Conservation (phyloP, 129 eudicot genomes). For the Cynara cardunculus region DNA sequence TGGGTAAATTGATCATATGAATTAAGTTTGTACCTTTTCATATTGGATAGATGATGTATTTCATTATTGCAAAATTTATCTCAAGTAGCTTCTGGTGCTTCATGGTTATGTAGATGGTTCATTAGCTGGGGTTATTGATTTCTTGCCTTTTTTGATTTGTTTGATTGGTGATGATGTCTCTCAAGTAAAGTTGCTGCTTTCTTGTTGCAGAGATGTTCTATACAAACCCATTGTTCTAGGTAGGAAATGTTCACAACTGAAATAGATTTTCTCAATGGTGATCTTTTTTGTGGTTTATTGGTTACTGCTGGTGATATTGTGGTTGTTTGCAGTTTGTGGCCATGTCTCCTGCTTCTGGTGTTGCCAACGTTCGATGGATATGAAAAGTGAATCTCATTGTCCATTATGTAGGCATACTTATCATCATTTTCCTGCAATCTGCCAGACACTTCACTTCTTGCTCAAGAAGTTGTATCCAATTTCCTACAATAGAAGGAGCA, state of each 20-base stretch:
- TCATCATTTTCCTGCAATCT: conserved; percentile 74
- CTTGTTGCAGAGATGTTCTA: conserved; percentile 62
- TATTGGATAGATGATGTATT: neutral
- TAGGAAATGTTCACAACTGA: conserved; percentile 18
- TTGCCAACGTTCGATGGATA: conserved; percentile 57
- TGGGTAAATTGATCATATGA: neutral
- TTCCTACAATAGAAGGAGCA: conserved; percentile 55
- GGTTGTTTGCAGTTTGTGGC: conserved; percentile 59
- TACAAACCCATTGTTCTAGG: conserved; percentile 82
- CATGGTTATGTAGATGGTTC: neutral
- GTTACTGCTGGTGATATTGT: neutral
- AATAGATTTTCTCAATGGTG: neutral
- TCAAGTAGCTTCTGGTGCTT: neutral
- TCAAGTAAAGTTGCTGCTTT: conserved; percentile 15
- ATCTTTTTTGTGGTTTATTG: neutral
- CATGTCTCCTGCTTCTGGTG: conserved; percentile 85
- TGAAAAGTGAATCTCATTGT: conserved; percentile 49
- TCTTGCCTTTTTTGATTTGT: neutral
- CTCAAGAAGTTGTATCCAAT: conserved; percentile 62
- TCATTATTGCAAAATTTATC: neutral
- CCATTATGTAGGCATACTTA: conserved; percentile 67
- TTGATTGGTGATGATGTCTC: conserved; percentile 7
- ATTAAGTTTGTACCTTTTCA: neutral
- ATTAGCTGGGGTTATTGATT: neutral
- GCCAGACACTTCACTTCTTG: conserved; percentile 61